Evolutionary conservation across 495 filamentous ascomycete species (phyloP), one percentile per base, ranked within the genome.

Genomic region (Neurospora sp.): DNA sequence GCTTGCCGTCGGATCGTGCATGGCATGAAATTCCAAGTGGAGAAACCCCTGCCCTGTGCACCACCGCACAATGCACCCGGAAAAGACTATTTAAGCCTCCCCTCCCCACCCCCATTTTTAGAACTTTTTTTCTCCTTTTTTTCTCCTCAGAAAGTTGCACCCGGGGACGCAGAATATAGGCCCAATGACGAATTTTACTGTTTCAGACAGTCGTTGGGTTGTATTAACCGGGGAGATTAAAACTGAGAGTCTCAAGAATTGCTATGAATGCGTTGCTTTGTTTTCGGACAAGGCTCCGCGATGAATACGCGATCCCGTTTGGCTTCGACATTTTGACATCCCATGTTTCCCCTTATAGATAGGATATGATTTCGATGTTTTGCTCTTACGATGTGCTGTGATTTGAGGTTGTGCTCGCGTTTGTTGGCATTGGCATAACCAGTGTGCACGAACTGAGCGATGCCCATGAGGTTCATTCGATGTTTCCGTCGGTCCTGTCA

Each of bases 241-340:
- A 83, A 77, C 78, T 59, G 78, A 76, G 78, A 46, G 77, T 84
- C 83, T 75, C 78, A 86, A 86, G 84, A 86, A 85, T 85, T 83
- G 83, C 79, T 81, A 82, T 80, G 81, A 82, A 65, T 65, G 82
- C 73, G 39, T 31, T 73, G 12, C 70, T n/a, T 46, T 20, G 42
- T 39, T 71, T 42, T 68, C n/a, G 27, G 38, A 22, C 20, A 22
- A 53, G 48, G 53, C 53, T 65, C 12, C 53, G 76, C 74, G 69
- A 80, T 80, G 82, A 84, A 76, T 82, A 78, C 76, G 80, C 83
- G 80, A 83, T 85, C 81, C 84, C 84, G 84, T 86, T 84, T 82
- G 82, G 82, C 80, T 78, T 82, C 84, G 80, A 85, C 83, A 86
- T 85, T 76, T 71, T 69, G 42, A 53, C 38, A 37, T 37, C 11